These are phyloP conservation scores for Colletotrichum melonis DNA, from an alignment of 2,329 filamentous ascomycete species.

Conservation along the genomic window DNA sequence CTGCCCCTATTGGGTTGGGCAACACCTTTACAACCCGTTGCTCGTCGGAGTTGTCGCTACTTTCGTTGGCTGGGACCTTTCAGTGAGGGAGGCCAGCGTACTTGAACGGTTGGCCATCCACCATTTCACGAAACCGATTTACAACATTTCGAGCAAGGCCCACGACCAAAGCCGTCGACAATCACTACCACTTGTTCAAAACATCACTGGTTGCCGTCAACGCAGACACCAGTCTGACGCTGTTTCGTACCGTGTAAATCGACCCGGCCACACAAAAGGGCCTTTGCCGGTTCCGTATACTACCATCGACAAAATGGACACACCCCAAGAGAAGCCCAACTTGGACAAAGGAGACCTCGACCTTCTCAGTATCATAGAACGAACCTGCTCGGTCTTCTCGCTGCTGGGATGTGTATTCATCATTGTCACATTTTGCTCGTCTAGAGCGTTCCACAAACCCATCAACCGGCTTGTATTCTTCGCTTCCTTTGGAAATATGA, in stretches of 20 bases:
- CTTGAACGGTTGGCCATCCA: conserved; percentile 1
- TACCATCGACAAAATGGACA: not conserved
- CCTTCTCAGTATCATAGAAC: conserved; percentile 72
- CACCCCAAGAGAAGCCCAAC: conserved; percentile 2
- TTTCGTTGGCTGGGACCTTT: not conserved
- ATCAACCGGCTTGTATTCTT: conserved; percentile 89
- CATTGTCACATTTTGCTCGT: conserved; percentile 76
- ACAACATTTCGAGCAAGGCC: not conserved
- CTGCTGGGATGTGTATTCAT: conserved; percentile 78
- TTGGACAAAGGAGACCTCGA: conserved; percentile 52
- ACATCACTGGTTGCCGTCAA: not conserved
- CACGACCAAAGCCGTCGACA: not conserved
- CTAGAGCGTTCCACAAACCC: conserved; percentile 81
- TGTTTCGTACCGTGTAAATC: not conserved
- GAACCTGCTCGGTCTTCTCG: conserved; percentile 77
- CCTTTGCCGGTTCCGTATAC: not conserved
- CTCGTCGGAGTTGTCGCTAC: not conserved
- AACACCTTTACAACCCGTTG: not conserved
- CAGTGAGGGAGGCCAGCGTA: not conserved
- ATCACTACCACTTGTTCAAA: not conserved
- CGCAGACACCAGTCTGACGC: not conserved
- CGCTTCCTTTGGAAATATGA: conserved; percentile 83
- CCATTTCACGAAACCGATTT: not conserved
- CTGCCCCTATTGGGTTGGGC: not conserved
- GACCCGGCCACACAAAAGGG: not conserved